Conservation (phyloP, 306 rosid genomes). For the Cicer bijugum region DNA sequence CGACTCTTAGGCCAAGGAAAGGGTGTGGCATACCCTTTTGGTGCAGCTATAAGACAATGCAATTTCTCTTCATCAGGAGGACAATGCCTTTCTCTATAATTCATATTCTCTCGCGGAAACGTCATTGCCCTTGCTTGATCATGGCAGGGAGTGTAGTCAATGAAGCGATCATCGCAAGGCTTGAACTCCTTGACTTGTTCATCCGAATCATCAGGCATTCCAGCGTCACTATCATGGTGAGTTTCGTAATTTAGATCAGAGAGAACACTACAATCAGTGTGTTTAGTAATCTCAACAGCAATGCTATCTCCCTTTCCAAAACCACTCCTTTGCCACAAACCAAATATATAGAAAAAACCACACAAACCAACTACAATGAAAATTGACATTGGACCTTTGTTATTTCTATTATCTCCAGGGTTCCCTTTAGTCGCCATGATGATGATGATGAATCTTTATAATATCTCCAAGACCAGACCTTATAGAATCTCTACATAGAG, state of each 20-base stretch:
- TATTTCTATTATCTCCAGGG: slow-evolving; percentile 63
- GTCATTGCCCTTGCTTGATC: slow-evolving; percentile 77
- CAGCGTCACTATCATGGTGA: slow-evolving; percentile 60
- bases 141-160: slow-evolving; percentile 83
- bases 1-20: slow-evolving; percentile 86
- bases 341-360: slow-evolving; percentile 79
- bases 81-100: slow-evolving; percentile 81
- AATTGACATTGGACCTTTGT: slow-evolving; percentile 55
- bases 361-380: slow-evolving; percentile 68
- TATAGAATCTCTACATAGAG: slow-evolving; percentile 19
- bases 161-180: slow-evolving; percentile 56
- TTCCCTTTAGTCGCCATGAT: slow-evolving; percentile 78
- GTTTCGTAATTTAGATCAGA: slow-evolving; percentile 72
- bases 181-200: slow-evolving; percentile 54
- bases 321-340: slow-evolving; percentile 90
- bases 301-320: slow-evolving; percentile 89
- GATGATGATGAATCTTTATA: slow-evolving; percentile 50
- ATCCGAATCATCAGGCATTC: slow-evolving; percentile 45
- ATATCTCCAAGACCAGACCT: slow-evolving; percentile 16
- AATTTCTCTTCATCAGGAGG: slow-evolving; percentile 71
- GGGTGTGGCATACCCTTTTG: slow-evolving; percentile 73
- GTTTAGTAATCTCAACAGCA: slow-evolving; percentile 70
- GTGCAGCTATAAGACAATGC: slow-evolving; percentile 82
- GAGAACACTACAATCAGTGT: slow-evolving; percentile 73
- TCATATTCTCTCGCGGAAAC: slow-evolving; percentile 72